Conservation (phyloP, 2,329 filamentous ascomycete genomes). For the Dothistroma septosporum region DNA sequence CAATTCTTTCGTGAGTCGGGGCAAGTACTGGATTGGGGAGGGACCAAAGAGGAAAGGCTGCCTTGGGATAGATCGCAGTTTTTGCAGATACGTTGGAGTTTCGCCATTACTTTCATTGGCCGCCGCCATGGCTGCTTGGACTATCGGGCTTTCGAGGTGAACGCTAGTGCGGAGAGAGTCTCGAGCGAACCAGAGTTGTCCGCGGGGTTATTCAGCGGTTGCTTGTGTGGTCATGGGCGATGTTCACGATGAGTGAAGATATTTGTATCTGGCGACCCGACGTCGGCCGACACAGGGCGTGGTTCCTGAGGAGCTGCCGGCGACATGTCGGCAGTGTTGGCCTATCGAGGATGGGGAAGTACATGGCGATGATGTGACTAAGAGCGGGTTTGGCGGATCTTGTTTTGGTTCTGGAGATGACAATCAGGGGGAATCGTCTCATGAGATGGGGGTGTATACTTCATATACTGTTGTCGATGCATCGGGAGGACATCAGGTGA, state of each 20-base stretch:
- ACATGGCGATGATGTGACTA: not conserved
- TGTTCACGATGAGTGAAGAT: not conserved
- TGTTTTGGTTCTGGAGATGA: too few species aligned
- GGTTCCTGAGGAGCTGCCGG: not conserved
- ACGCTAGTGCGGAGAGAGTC: not conserved
- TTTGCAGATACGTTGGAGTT: conserved; percentile 21
- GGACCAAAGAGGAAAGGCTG: conserved; percentile 61
- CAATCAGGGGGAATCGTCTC: too few species aligned
- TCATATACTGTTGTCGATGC: too few species aligned
- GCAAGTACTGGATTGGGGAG: conserved; percentile 64
- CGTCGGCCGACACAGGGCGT: not conserved
- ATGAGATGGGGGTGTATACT: too few species aligned
- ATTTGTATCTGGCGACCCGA: not conserved
- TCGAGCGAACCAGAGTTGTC: conserved; percentile 1
- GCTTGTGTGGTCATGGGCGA: not conserved
- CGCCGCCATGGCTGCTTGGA: not conserved
- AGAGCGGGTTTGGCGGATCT: not conserved
- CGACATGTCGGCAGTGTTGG: not conserved
- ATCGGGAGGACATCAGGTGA: too few species aligned
- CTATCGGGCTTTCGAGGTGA: not conserved
- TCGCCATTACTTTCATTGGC: not conserved
- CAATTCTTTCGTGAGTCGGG: conserved; percentile 60
- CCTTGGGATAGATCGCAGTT: conserved; percentile 50
- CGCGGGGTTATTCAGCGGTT: not conserved
- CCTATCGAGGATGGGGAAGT: not conserved